Conservation (phyloP, 2,329 filamentous ascomycete genomes). For the Aspergillus floridensis region DNA sequence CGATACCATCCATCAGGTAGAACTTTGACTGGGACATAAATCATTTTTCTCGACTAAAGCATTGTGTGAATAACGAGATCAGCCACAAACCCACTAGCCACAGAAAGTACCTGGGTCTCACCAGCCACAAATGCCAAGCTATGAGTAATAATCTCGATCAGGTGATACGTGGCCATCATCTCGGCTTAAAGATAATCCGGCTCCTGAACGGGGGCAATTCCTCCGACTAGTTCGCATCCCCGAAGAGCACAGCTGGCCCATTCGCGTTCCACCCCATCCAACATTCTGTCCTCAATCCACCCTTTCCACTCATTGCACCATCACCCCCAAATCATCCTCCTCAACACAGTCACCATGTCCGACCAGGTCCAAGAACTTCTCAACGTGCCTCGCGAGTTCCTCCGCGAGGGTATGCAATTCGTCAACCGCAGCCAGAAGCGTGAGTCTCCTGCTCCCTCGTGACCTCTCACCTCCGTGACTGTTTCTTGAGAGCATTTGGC, state of each 20-base stretch:
- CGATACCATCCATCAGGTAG: too few relatives aligned
- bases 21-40: too few relatives aligned
- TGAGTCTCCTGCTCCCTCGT: slow-evolving; percentile 8
- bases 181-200: neutral
- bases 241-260: slow-evolving; percentile 8
- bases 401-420: slow-evolving; percentile 23
- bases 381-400: slow-evolving; percentile 24
- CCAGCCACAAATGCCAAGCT: neutral
- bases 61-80: too few relatives aligned
- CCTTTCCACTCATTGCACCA: neutral
- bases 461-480: neutral
- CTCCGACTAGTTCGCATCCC: neutral
- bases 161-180: slow-evolving; percentile 4
- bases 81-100: neutral
- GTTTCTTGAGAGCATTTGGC: neutral
- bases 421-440: slow-evolving; percentile 25
- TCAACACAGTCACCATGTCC: slow-evolving; percentile 17
- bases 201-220: neutral
- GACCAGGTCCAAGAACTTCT: slow-evolving; percentile 24
- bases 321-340: neutral
- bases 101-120: neutral
- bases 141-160: neutral
- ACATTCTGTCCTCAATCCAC: neutral
- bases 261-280: slow-evolving; percentile 2
- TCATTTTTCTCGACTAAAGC: too few relatives aligned